A percentile compares a stretch with the other conserved stretches of the same genome.
Conservation (phyloP, 495 filamentous ascomycete genomes). For the Lasiosphaeris hirsuta region DNA sequence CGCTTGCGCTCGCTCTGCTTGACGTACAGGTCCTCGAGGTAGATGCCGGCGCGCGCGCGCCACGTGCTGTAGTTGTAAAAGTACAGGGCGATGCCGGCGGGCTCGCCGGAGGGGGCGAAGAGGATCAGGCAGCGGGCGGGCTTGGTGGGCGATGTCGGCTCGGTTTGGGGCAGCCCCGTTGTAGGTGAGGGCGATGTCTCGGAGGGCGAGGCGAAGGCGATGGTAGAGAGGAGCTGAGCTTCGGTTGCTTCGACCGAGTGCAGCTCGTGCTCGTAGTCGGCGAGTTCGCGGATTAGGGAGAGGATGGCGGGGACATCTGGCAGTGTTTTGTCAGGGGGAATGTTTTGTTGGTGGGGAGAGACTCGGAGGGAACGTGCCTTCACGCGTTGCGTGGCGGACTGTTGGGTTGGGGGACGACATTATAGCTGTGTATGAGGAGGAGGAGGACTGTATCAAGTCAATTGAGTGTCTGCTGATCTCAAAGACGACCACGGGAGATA, state of each 20-base stretch:
- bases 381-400: conserved; percentile 34
- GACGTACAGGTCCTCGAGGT: conserved; percentile 92
- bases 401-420: conserved; percentile 19
- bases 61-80: conserved; percentile 72
- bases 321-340: background rate
- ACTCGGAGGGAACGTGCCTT: conserved; percentile 17
- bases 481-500: background rate
- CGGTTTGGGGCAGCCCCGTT: conserved; percentile 36
- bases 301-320: conserved; percentile 84
- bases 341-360: conserved; percentile 1
- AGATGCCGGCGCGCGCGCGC: conserved; percentile 82
- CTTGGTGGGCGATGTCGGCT: conserved; percentile 37
- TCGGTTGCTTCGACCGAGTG: conserved; percentile 77
- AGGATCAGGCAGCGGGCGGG: conserved; percentile 49
- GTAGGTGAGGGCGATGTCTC: conserved; percentile 31
- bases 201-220: conserved; percentile 65
- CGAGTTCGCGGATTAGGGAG: conserved; percentile 79
- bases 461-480: background rate
- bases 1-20: conserved; percentile 62
- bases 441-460: background rate
- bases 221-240: conserved; percentile 65
- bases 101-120: conserved; percentile 34
- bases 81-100: conserved; percentile 58
- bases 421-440: background rate
- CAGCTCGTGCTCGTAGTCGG: conserved; percentile 76